Evolutionary conservation across 2,329 filamentous ascomycete genomes (phyloP).

Genomic region (Colletotrichum brevisporum): DNA sequence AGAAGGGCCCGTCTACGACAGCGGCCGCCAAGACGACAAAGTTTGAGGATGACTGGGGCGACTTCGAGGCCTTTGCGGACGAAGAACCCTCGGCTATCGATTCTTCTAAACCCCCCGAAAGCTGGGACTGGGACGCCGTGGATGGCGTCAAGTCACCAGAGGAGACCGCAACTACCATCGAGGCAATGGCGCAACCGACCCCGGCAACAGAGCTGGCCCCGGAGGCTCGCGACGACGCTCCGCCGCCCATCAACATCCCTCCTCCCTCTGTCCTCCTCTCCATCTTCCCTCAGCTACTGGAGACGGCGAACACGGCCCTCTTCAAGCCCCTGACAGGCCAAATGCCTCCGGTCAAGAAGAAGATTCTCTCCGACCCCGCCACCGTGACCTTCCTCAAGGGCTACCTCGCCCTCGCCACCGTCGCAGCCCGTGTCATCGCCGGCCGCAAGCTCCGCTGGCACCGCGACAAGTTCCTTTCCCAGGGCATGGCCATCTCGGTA

Average conservation of each 20-base stretch:
- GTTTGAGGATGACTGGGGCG: conserved; percentile 64
- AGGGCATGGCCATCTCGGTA: conserved; percentile 89
- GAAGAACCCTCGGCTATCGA: conserved; percentile 40
- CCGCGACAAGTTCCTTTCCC: conserved; percentile 85
- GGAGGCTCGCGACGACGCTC: conserved; percentile 50
- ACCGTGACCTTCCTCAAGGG: conserved; percentile 74
- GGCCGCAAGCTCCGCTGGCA: conserved; percentile 93
- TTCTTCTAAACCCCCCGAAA: conserved; percentile 44
- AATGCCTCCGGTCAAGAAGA: conserved; percentile 68
- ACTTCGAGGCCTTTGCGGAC: conserved; percentile 63
- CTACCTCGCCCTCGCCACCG: conserved; percentile 74
- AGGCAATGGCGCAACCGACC: conserved; percentile 5
- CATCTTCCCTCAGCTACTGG: conserved; percentile 80
- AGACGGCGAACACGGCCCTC: conserved; percentile 73
- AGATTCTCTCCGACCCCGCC: conserved; percentile 73
- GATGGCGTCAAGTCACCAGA: conserved; percentile 47
- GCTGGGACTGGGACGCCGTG: conserved; percentile 67
- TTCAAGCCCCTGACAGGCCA: conserved; percentile 76
- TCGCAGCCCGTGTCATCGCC: conserved; percentile 84
- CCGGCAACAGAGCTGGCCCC: not conserved
- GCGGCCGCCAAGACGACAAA: conserved; percentile 39
- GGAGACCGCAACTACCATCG: conserved; percentile 4
- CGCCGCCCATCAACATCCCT: conserved; percentile 87
- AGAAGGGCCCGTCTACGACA: conserved; percentile 27
- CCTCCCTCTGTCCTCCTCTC: conserved; percentile 88